Conservation (phyloP, 345 rosid genomes). For the Physaria fendleri region DNA sequence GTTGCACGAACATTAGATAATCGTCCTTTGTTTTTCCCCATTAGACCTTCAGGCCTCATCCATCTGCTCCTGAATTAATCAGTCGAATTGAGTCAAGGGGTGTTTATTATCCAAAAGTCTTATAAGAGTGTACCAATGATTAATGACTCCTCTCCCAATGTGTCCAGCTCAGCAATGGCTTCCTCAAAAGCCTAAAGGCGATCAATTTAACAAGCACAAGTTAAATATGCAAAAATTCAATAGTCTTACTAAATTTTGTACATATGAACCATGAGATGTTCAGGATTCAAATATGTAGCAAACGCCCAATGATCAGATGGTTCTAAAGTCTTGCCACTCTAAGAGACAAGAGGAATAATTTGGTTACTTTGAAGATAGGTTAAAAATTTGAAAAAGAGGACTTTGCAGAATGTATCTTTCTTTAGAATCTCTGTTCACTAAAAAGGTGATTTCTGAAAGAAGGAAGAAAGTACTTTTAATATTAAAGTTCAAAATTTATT, state of each 20-base stretch:
- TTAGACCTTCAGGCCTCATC: conserved; percentile 36
- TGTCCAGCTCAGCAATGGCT: conserved; percentile 66
- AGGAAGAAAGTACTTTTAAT: background rate
- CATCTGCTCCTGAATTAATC: conserved; percentile 43
- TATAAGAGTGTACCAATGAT: background rate
- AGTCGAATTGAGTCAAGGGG: conserved; percentile 7
- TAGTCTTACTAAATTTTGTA: background rate
- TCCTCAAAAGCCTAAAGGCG: conserved; percentile 53
- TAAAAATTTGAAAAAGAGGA: conserved; percentile 16
- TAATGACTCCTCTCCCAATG: conserved; percentile 51
- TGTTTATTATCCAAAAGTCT: background rate
- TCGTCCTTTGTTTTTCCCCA: conserved; percentile 5
- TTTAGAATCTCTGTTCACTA: conserved; percentile 15
- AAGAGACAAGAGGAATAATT: conserved; percentile 18
- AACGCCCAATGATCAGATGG: background rate
- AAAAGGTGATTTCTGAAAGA: conserved; percentile 15
- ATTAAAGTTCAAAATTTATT: background rate
- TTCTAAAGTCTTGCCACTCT: background rate
- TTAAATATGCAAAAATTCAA: background rate
- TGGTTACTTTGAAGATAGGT: background rate
- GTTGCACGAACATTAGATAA: conserved; percentile 10
- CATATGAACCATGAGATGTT: background rate
- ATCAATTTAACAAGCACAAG: background rate
- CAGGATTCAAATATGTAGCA: background rate
- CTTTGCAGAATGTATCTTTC: conserved; percentile 16